phyloP scores from a whole-genome alignment of 371 early-diverging fungal species.

The Entomophthora muscae region DNA sequence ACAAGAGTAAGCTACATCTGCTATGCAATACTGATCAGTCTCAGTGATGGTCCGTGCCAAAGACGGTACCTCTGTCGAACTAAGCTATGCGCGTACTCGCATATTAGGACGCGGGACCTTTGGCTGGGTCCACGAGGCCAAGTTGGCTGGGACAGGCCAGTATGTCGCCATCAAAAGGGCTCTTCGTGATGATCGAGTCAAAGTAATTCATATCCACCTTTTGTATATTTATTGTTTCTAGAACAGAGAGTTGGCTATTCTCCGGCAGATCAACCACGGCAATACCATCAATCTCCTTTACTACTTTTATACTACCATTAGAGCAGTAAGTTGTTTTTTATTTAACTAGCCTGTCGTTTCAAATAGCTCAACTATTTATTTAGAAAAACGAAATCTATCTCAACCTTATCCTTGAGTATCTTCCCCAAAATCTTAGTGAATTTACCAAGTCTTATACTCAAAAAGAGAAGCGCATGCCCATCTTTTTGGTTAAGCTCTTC shows the following conservation, averaged over 20 bases:
- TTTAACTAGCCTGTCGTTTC: not conserved
- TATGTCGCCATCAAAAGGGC: not conserved
- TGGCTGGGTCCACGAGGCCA: not conserved
- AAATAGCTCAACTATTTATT: not conserved
- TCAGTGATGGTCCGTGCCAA: not conserved
- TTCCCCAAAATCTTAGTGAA: constrained; percentile 89
- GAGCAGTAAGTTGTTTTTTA: not conserved
- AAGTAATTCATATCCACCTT: not conserved
- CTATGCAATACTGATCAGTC: not conserved
- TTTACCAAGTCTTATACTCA: constrained; percentile 73
- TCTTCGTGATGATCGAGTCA: not conserved
- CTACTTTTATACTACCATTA: not conserved
- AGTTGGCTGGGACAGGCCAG: not conserved
- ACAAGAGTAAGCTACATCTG: not conserved
- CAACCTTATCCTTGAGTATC: constrained; percentile 79
- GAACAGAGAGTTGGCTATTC: not conserved
- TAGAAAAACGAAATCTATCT: constrained; percentile 82
- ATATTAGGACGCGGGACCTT: not conserved
- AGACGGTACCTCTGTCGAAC: not conserved
- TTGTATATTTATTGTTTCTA: not conserved
- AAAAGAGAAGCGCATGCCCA: constrained; percentile 79
- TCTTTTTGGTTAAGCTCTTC: constrained; percentile 33
- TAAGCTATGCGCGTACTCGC: not conserved
- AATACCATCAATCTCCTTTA: not conserved
- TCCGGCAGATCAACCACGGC: not conserved